phyloP scores from a whole-genome alignment of 2,329 filamentous ascomycete genomes.

The Raffaelea arxii region DNA sequence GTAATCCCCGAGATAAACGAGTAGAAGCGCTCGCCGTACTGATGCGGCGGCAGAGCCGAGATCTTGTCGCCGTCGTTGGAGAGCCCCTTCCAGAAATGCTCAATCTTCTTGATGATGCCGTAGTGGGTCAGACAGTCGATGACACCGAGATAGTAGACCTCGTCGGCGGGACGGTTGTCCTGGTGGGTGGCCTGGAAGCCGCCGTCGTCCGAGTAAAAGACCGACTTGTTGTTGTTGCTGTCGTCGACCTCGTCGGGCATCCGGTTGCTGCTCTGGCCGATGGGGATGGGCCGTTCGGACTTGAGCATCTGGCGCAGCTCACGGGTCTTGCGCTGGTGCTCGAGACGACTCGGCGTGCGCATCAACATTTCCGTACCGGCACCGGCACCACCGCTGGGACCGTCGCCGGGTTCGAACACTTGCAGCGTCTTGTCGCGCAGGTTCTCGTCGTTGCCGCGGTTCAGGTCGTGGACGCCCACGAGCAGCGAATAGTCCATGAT shows the following conservation, averaged over 20 bases:
- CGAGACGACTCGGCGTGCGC: slow-evolving; percentile 86
- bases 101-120: slow-evolving; percentile 84
- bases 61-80: slow-evolving; percentile 78
- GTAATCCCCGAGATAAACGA: slow-evolving; percentile 87
- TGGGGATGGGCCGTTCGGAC: slow-evolving; percentile 84
- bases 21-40: slow-evolving; percentile 89
- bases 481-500: slow-evolving; percentile 99
- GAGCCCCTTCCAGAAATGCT: slow-evolving; percentile 95
- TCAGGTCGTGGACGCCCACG: slow-evolving; percentile 85
- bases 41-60: slow-evolving; percentile 79
- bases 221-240: slow-evolving; percentile 60
- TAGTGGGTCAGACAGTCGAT: slow-evolving; percentile 98
- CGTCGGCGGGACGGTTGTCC: slow-evolving; percentile 71
- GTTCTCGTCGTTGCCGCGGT: slow-evolving; percentile 90
- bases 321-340: slow-evolving; percentile 81
- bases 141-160: slow-evolving; percentile 96
- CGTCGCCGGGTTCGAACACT: slow-evolving; percentile 85
- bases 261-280: slow-evolving; percentile 69
- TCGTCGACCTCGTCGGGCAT: slow-evolving; percentile 87
- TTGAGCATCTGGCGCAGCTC: slow-evolving; percentile 90
- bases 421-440: slow-evolving; percentile 80
- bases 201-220: slow-evolving; percentile 91
- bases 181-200: slow-evolving; percentile 90
- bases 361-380: slow-evolving; percentile 59
- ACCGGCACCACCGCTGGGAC: slow-evolving; percentile 47